phyloP scores from a whole-genome alignment of 179 eudicot species.

The Carnegiea gigantea region DNA sequence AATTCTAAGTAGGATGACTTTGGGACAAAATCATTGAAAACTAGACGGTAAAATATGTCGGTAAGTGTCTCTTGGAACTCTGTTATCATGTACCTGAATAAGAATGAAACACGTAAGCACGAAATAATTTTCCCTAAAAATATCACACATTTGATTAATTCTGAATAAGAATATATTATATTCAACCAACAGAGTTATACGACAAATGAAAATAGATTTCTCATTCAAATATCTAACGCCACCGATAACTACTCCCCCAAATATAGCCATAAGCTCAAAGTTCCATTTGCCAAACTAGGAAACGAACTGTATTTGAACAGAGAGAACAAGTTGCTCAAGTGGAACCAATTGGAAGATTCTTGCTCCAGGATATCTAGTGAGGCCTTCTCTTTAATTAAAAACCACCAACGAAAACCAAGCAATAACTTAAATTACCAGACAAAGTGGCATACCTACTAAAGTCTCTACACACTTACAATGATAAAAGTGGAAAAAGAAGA shows the following conservation, averaged over 20 bases:
- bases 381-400: background rate
- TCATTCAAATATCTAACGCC: too few relatives aligned
- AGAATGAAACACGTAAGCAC: background rate
- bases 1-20: background rate
- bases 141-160: too few relatives aligned
- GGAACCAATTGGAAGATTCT: background rate
- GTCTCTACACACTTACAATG: conserved; percentile 22
- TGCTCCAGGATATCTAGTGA: background rate
- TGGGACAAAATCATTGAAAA: background rate
- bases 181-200: too few relatives aligned
- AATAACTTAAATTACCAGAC: conserved; percentile 12
- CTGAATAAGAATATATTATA: too few relatives aligned
- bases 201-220: too few relatives aligned
- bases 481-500: conserved; percentile 11
- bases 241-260: too few relatives aligned
- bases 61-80: background rate
- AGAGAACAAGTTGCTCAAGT: background rate
- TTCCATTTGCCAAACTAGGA: background rate
- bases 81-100: background rate
- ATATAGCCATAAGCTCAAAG: background rate
- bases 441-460: background rate
- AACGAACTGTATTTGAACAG: background rate
- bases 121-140: too few relatives aligned
- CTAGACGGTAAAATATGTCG: background rate
- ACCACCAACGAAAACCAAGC: conserved; percentile 5